Percentiles rank a stretch among this genome's conserved stretches.
phyloP scores from a whole-genome alignment of 768 basidiomycete genomes.

The Boletus rubescentipes region DNA sequence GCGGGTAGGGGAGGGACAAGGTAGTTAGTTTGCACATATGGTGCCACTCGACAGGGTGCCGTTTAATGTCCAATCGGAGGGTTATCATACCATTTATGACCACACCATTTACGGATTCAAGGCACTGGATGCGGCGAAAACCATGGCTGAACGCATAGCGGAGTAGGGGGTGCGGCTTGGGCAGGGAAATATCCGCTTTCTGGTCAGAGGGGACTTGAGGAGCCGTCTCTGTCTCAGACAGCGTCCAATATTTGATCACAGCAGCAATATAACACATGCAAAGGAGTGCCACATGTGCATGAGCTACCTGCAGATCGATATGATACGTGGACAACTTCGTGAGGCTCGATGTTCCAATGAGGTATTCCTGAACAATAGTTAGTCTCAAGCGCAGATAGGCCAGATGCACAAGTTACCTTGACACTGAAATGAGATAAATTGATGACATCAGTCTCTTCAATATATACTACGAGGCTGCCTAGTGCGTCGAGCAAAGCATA shows the following conservation, averaged over 20 bases:
- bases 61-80: background rate
- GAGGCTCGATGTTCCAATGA: background rate
- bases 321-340: background rate
- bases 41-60: background rate
- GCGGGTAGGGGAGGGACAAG: background rate
- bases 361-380: constrained; percentile 11
- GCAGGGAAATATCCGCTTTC: too few species aligned
- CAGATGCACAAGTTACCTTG: constrained; percentile 4
- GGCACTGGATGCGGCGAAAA: background rate
- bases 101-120: background rate
- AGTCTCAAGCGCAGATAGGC: background rate
- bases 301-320: background rate
- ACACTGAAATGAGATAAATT: constrained; percentile 18
- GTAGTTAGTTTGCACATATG: background rate
- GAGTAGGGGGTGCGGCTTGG: background rate
- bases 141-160: background rate
- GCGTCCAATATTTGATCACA: background rate
- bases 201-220: background rate
- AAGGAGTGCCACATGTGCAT: background rate
- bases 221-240: background rate
- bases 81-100: background rate
- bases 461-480: constrained; percentile 13
- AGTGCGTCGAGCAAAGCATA: constrained; percentile 1
- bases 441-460: background rate
- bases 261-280: constrained; percentile 1